phyloP scores from a whole-genome alignment of 2,329 filamentous ascomycete genomes.

The Hymenoscyphus repandus region DNA sequence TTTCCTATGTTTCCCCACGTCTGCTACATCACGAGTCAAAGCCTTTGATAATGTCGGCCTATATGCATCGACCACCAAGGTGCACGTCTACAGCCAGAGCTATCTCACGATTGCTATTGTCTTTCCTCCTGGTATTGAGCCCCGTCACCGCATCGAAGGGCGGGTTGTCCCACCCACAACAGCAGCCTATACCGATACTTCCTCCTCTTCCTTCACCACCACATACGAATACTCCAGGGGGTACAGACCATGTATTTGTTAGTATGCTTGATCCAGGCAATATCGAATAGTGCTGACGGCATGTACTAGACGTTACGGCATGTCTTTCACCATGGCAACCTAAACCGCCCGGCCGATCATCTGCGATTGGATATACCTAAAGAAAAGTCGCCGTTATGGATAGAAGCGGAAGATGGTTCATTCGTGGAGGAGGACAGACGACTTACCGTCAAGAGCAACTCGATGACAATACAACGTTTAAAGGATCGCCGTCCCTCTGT shows the following conservation, averaged over 20 bases:
- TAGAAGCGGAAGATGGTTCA: slow-evolving; percentile 55
- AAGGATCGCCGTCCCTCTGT: slow-evolving; percentile 70
- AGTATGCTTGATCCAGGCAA: slow-evolving; percentile 10
- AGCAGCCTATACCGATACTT: slow-evolving; percentile 31
- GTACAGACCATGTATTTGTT: slow-evolving; percentile 48
- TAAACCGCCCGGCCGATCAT: slow-evolving; percentile 72
- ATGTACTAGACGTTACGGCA: slow-evolving; percentile 63
- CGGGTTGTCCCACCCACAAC: slow-evolving; percentile 26
- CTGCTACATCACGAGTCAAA: background rate
- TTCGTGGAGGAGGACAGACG: slow-evolving; percentile 45
- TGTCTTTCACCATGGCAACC: slow-evolving; percentile 86
- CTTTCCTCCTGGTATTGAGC: slow-evolving; percentile 44
- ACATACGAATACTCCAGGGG: slow-evolving; percentile 43
- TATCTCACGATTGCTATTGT: slow-evolving; percentile 42
- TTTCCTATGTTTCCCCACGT: slow-evolving; percentile 5
- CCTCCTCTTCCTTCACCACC: slow-evolving; percentile 32
- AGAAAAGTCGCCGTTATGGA: slow-evolving; percentile 49
- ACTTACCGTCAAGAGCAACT: slow-evolving; percentile 58
- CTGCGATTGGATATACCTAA: slow-evolving; percentile 65
- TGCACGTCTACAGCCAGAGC: slow-evolving; percentile 58
- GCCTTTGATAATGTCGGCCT: slow-evolving; percentile 8
- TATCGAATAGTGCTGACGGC: slow-evolving; percentile 11
- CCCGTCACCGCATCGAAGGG: slow-evolving; percentile 34
- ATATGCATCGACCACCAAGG: slow-evolving; percentile 14
- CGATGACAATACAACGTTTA: slow-evolving; percentile 72